Conservation (phyloP, 2,329 filamentous ascomycete species). For the Paraconiothyrium brasiliense region DNA sequence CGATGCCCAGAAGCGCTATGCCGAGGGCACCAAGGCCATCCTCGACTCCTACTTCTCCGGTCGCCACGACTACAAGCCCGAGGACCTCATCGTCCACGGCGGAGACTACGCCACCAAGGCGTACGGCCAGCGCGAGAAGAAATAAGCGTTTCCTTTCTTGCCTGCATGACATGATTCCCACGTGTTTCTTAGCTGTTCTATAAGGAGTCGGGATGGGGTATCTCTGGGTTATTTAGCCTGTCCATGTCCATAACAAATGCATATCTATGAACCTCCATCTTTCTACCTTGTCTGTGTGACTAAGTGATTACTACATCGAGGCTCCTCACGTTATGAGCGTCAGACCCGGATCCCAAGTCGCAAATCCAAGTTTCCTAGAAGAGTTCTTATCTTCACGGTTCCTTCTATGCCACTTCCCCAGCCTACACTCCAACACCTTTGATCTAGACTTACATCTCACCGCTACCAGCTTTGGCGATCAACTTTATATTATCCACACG, state of each 20-base stretch:
- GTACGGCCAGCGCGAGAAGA: conserved; percentile 78
- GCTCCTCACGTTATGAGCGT: no score
- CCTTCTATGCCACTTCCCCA: no score
- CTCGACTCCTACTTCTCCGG: conserved; percentile 90
- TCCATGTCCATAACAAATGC: not conserved
- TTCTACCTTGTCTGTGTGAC: not conserved
- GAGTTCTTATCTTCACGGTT: no score
- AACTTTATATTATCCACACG: no score
- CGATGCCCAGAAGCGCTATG: conserved; percentile 89
- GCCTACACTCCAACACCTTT: no score
- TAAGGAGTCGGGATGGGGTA: conserved; percentile 12
- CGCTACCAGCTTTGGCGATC: no score
- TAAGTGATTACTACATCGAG: no score
- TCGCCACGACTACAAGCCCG: conserved; percentile 83
- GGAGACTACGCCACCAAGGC: conserved; percentile 96
- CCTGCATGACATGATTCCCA: conserved; percentile 5
- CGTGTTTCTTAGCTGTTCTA: conserved; percentile 10
- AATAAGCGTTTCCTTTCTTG: conserved; percentile 29
- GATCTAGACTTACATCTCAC: no score
- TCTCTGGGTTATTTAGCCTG: not conserved
- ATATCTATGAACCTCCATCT: not conserved
- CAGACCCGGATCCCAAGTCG: no score
- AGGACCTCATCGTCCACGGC: conserved; percentile 89
- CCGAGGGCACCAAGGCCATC: conserved; percentile 87
- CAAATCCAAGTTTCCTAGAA: no score